Conservation (phyloP, 768 basidiomycete species). For the Ramaria sp. region DNA sequence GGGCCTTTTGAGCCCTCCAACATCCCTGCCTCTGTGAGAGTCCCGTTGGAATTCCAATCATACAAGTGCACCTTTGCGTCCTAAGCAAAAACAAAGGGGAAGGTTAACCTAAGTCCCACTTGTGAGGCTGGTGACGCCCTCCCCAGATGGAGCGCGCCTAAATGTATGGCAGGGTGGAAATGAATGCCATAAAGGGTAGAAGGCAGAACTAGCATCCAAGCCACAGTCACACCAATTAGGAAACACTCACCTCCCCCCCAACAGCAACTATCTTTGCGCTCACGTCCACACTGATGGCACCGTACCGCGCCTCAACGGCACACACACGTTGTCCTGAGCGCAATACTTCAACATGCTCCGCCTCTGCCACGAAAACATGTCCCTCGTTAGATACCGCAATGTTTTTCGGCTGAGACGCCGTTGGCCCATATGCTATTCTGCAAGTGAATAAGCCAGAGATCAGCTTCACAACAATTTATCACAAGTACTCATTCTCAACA, state of each 20-base stretch:
- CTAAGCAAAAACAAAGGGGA: slow-evolving; percentile 28
- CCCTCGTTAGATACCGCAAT: slow-evolving; percentile 48
- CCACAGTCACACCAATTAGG: no score
- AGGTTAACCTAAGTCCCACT: slow-evolving; percentile 7
- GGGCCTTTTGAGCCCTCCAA: slow-evolving; percentile 53
- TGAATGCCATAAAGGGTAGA: no score
- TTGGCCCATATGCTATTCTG: neutral
- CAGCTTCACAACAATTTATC: neutral
- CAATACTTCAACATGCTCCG: slow-evolving; percentile 51
- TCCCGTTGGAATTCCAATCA: slow-evolving; percentile 52
- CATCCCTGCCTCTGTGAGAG: slow-evolving; percentile 41
- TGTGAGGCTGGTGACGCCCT: neutral
- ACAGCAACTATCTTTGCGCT: slow-evolving; percentile 40
- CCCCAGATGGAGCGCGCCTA: neutral
- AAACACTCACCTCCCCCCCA: slow-evolving; percentile 54
- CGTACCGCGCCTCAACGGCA: neutral
- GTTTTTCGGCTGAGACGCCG: slow-evolving; percentile 52
- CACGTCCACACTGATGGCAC: neutral
- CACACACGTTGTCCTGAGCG: slow-evolving; percentile 54
- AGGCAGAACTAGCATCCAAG: no score
- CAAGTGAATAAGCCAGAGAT: neutral
- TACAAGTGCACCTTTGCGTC: slow-evolving; percentile 69
- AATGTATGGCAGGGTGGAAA: no score
- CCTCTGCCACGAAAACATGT: slow-evolving; percentile 56
- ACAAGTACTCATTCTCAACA: slow-evolving; percentile 4